phyloP scores from a whole-genome alignment of 1,139 yeast species.

The Citeromyces hawaiiensis region DNA sequence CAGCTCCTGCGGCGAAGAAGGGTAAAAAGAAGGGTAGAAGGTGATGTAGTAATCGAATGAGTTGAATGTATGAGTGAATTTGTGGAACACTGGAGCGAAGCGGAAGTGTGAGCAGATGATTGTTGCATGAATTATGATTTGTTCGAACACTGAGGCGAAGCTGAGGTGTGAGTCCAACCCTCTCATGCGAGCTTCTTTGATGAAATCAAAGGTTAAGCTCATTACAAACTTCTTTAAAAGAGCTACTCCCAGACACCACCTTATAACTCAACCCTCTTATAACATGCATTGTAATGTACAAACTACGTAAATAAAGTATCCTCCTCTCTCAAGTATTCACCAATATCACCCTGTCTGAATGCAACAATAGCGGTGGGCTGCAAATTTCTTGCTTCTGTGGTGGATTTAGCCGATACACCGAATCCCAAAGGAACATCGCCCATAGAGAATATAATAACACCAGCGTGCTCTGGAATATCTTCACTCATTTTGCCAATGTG shows the following conservation, averaged over 20 bases:
- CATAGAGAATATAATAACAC: constrained; percentile 87
- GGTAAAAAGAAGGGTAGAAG: constrained; percentile 30
- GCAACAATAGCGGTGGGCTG: constrained; percentile 94
- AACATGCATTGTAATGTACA: neutral
- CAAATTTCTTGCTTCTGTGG: constrained; percentile 75
- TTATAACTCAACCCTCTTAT: neutral
- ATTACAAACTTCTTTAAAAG: too few relatives aligned
- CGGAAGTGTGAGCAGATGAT: too few relatives aligned
- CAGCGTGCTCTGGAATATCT: constrained; percentile 96
- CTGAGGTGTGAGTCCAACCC: too few relatives aligned
- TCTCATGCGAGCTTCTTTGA: too few relatives aligned
- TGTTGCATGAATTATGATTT: too few relatives aligned
- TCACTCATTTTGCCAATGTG: constrained; percentile 95
- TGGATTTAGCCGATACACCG: constrained; percentile 88
- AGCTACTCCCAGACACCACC: too few relatives aligned
- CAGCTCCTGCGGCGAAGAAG: constrained; percentile 20
- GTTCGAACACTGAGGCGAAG: too few relatives aligned
- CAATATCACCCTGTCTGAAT: constrained; percentile 95
- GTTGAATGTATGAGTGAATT: too few relatives aligned
- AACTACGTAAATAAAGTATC: constrained; percentile 77
- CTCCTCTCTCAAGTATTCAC: constrained; percentile 96
- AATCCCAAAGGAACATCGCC: constrained; percentile 88
- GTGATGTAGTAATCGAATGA: constrained; percentile 7
- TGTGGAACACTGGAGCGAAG: too few relatives aligned
- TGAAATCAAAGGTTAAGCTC: too few relatives aligned